A percentile compares a stretch with the other conserved stretches of the same genome.
Evolutionary conservation across 2,329 filamentous ascomycete genomes (phyloP).

Genomic region (Pestalotiopsis sp.): DNA sequence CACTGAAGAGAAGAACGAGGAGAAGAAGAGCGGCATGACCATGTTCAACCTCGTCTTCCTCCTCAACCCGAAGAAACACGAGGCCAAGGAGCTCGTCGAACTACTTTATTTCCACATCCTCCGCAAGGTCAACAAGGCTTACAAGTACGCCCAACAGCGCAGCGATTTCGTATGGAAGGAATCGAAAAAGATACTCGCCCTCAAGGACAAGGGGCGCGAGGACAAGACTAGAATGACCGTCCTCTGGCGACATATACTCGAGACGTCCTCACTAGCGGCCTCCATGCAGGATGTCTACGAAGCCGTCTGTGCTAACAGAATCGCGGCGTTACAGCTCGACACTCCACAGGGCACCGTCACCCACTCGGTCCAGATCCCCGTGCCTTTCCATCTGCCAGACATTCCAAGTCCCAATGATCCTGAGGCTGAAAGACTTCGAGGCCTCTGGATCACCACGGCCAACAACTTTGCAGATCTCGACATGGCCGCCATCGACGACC

Average conservation of each 20-base stretch:
- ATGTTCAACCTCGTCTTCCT: constrained; percentile 99
- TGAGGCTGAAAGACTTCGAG: constrained; percentile 68
- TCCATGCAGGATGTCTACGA: constrained; percentile 83
- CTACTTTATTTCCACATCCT: constrained; percentile 83
- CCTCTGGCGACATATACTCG: constrained; percentile 71
- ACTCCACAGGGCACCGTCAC: constrained; percentile 59
- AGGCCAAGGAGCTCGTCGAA: constrained; percentile 75
- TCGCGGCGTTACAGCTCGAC: constrained; percentile 80
- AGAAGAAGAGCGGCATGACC: constrained; percentile 74
- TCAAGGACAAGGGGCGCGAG: constrained; percentile 79
- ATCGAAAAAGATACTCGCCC: constrained; percentile 75
- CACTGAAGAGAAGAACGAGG: constrained; percentile 62
- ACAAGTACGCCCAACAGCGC: constrained; percentile 90
- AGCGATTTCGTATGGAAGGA: constrained; percentile 92
- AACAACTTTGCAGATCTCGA: constrained; percentile 74
- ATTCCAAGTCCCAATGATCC: constrained; percentile 67
- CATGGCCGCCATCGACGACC: constrained; percentile 54
- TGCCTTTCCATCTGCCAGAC: constrained; percentile 71
- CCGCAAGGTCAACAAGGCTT: constrained; percentile 88
- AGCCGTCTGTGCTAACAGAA: constrained; percentile 80
- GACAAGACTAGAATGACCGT: constrained; percentile 60
- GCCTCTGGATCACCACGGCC: constrained; percentile 85
- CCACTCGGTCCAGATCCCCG: constrained; percentile 65
- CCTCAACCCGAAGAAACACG: constrained; percentile 75
- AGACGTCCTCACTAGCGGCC: constrained; percentile 75